These are phyloP conservation scores for Penicillium sp. DNA, from an alignment of 2,329 filamentous ascomycete species.

Conservation along the genomic window DNA sequence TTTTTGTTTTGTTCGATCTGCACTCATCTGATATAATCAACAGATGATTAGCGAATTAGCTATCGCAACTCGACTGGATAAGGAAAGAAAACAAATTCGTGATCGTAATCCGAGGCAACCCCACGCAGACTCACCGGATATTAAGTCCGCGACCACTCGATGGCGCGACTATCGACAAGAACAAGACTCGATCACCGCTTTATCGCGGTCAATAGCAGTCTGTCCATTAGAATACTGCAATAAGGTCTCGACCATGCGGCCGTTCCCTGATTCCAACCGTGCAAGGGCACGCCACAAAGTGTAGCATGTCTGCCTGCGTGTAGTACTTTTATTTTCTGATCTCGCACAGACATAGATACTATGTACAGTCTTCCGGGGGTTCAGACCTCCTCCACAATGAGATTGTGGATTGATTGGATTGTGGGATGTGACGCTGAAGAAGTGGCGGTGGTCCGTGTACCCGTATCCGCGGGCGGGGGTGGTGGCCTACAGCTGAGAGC, in stretches of 20 bases:
- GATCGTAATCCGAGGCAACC: neutral
- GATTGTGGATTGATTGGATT: neutral
- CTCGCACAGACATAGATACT: neutral
- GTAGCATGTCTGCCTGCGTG: too few relatives aligned
- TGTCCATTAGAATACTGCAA: too few relatives aligned
- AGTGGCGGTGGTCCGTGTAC: neutral
- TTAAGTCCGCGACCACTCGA: neutral
- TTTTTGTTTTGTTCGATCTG: neutral
- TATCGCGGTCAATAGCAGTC: too few relatives aligned
- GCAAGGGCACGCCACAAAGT: neutral
- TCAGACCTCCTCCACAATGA: neutral
- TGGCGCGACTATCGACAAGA: neutral
- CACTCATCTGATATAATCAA: neutral
- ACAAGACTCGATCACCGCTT: neutral
- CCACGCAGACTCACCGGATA: neutral
- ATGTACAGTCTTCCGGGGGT: too few relatives aligned
- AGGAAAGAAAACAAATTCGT: neutral
- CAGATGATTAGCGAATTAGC: neutral
- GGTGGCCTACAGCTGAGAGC: slow-evolving; percentile 8
- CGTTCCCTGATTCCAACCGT: neutral
- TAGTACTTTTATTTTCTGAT: neutral
- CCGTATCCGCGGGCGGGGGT: neutral
- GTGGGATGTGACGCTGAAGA: neutral
- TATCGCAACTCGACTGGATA: neutral
- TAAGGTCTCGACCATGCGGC: neutral